phyloP scores from a whole-genome alignment of 139 green algal genomes.

The Chlorella vulgaris region DNA sequence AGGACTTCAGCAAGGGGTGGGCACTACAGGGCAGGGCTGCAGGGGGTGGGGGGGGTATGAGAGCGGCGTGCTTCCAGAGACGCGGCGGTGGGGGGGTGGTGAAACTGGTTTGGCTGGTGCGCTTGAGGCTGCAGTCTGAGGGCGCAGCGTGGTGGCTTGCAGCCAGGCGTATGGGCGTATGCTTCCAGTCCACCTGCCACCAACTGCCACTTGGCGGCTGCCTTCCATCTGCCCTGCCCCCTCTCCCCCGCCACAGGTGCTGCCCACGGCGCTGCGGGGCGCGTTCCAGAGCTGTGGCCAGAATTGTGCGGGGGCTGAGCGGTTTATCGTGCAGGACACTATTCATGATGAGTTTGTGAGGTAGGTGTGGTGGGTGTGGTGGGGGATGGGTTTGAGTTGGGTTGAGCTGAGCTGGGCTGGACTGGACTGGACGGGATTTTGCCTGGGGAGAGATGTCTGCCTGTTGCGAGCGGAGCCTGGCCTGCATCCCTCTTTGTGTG shows the following conservation, averaged over 20 bases:
- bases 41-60: too few species aligned
- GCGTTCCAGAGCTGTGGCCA: conserved; percentile 93
- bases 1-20: too few species aligned
- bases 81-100: too few species aligned
- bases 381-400: too few species aligned
- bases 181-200: neutral
- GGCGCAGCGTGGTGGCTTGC: too few species aligned
- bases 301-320: conserved; percentile 96
- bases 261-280: conserved; percentile 84
- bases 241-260: conserved; percentile 55
- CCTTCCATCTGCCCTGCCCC: neutral
- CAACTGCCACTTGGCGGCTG: neutral
- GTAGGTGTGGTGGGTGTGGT: neutral
- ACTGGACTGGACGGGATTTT: neutral
- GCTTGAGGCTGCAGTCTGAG: neutral
- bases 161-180: too few species aligned
- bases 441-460: neutral
- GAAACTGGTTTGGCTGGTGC: neutral
- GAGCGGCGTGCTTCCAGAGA: too few species aligned
- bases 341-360: conserved; percentile 62
- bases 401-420: too few species aligned
- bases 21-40: too few species aligned
- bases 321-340: conserved; percentile 91
- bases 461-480: neutral
- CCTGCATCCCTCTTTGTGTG: neutral